These are phyloP conservation scores for Dionaea muscipula DNA, from an alignment of 179 eudicot species.

Conservation along the genomic window DNA sequence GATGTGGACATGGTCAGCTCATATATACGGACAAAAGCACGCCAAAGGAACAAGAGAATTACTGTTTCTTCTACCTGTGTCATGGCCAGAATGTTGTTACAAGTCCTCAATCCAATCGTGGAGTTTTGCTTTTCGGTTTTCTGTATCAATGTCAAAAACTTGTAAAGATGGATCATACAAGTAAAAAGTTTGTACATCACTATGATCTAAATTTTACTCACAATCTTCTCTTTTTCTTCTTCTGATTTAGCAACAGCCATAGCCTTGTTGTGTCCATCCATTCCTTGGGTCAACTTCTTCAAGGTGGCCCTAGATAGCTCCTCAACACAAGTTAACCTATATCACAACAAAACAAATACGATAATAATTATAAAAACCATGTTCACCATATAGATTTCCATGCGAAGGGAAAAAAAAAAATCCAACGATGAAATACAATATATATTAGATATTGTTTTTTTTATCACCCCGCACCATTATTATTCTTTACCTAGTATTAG, in stretches of 20 bases:
- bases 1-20: constrained; percentile 4
- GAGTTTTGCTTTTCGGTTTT: constrained; percentile 66
- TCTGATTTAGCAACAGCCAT: constrained; percentile 65
- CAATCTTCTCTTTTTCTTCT: constrained; percentile 69
- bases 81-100: constrained; percentile 90
- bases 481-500: too few relatives aligned
- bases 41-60: neutral
- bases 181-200: neutral
- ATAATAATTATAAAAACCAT: constrained; percentile 1
- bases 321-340: constrained; percentile 77
- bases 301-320: constrained; percentile 66
- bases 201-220: constrained; percentile 24
- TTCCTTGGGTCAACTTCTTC: constrained; percentile 81
- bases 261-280: constrained; percentile 72
- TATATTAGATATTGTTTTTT: too few relatives aligned
- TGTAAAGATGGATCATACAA: neutral
- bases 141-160: constrained; percentile 27
- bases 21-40: neutral
- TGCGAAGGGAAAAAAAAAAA: neutral
- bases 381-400: neutral
- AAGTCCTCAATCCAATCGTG: constrained; percentile 64
- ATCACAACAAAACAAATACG: constrained; percentile 14
- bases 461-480: too few relatives aligned
- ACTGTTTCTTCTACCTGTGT: constrained; percentile 43
- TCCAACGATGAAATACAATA: too few relatives aligned